Conservation (phyloP, 495 filamentous ascomycete species). For the Aspergillus nidulans region DNA sequence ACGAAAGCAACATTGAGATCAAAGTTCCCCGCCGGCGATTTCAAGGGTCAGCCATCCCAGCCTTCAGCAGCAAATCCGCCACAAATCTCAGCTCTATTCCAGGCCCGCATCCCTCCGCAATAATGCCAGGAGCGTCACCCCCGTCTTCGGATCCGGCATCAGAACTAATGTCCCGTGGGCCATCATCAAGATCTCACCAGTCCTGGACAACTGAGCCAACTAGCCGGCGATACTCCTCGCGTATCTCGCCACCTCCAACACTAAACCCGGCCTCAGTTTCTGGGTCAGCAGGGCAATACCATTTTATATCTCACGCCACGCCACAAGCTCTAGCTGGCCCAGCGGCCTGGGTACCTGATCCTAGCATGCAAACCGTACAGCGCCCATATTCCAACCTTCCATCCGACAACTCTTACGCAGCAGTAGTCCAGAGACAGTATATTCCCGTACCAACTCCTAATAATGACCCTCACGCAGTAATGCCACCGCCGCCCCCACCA, state of each 20-base stretch:
- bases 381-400: constrained; percentile 10
- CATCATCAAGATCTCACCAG: constrained; percentile 32
- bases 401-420: constrained; percentile 20
- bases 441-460: constrained; percentile 23
- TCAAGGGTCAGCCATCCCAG: background rate
- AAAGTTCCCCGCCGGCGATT: constrained; percentile 12
- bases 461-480: background rate
- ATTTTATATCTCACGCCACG: constrained; percentile 8
- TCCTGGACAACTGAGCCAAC: constrained; percentile 41
- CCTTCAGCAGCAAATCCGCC: constrained; percentile 3
- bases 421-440: constrained; percentile 6
- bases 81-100: constrained; percentile 8
- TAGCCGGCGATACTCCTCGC: constrained; percentile 28
- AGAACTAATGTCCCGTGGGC: constrained; percentile 31
- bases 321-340: constrained; percentile 21
- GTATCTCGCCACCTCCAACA: constrained; percentile 7
- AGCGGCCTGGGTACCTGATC: constrained; percentile 22
- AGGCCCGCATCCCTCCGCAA: constrained; percentile 33
- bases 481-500: constrained; percentile 3
- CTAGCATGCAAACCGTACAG: background rate
- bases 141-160: constrained; percentile 27
- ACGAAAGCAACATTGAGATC: constrained; percentile 27
- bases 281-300: no score
- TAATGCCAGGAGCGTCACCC: constrained; percentile 36
- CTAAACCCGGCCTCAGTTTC: background rate